Percentiles rank a stretch among this genome's conserved stretches.
Evolutionary conservation across 768 basidiomycete species (phyloP).

Genomic region (Cystofilobasidium macerans): DNA sequence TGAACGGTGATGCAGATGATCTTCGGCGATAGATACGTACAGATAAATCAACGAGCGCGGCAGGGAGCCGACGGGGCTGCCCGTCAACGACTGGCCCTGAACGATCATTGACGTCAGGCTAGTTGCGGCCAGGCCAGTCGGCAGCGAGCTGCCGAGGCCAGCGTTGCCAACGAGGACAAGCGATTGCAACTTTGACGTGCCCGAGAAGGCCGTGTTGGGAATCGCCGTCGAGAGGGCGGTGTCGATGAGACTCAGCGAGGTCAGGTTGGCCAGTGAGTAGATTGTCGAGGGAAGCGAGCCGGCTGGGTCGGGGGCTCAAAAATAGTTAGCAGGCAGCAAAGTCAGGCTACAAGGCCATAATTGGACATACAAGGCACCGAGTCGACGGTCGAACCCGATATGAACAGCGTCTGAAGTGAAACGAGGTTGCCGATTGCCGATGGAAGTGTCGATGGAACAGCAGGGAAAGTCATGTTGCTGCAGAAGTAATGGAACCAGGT

Average conservation of each 20-base stretch:
- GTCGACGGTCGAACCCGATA: slow-evolving; percentile 33
- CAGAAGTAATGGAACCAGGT: slow-evolving; percentile 7
- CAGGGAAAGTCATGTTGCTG: slow-evolving; percentile 35
- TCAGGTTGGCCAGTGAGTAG: slow-evolving; percentile 30
- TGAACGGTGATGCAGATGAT: background rate
- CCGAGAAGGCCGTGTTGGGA: slow-evolving; percentile 27
- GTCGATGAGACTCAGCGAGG: slow-evolving; percentile 34
- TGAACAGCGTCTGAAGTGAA: slow-evolving; percentile 31
- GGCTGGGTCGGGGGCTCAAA: slow-evolving; percentile 23
- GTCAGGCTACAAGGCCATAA: too few species aligned
- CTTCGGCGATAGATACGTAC: slow-evolving; percentile 24
- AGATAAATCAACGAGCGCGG: slow-evolving; percentile 35
- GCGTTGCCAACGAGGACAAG: slow-evolving; percentile 35
- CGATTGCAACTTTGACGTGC: slow-evolving; percentile 28
- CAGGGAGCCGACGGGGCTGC: slow-evolving; percentile 28
- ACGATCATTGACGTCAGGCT: slow-evolving; percentile 33
- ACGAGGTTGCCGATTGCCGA: slow-evolving; percentile 33
- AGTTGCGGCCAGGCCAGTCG: slow-evolving; percentile 28
- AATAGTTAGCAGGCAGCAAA: background rate
- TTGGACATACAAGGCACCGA: slow-evolving; percentile 35
- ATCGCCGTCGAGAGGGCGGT: slow-evolving; percentile 35
- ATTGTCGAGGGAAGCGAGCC: slow-evolving; percentile 34
- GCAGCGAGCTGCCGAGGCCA: slow-evolving; percentile 34
- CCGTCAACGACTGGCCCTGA: slow-evolving; percentile 34
- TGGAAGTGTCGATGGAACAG: slow-evolving; percentile 33